Evolutionary conservation across 2,329 filamentous ascomycete species (phyloP).

Genomic region (Penicillium sp.): DNA sequence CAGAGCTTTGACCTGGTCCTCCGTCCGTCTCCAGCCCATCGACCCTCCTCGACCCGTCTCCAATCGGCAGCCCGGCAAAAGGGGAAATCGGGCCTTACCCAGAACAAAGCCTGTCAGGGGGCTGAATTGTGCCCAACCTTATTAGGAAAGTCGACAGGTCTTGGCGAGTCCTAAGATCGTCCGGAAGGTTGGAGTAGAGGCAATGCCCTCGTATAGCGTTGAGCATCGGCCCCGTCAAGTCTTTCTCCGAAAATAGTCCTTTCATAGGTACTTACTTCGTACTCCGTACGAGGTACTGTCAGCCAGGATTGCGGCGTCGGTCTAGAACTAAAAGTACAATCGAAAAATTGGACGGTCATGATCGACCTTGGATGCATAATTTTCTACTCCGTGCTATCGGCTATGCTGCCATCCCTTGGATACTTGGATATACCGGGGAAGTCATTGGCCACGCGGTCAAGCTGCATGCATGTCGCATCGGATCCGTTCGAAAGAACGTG

Average conservation of each 20-base stretch:
- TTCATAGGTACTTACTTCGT: no score
- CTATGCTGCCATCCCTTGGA: conserved; percentile 9
- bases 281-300: no score
- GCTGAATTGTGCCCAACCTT: background rate
- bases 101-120: background rate
- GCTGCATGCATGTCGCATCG: conserved; percentile 6
- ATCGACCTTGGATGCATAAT: no score
- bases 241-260: background rate
- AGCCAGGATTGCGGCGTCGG: conserved; percentile 3
- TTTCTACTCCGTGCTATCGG: no score
- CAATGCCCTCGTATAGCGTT: no score
- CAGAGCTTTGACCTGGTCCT: conserved; percentile 12
- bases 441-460: conserved; percentile 11
- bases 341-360: no score
- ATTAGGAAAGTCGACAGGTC: conserved; percentile 3
- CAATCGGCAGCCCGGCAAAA: conserved; percentile 15
- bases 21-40: conserved; percentile 6
- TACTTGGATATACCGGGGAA: conserved; percentile 14
- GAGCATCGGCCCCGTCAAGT: no score
- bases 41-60: conserved; percentile 2
- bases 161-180: no score
- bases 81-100: conserved; percentile 9
- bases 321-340: no score
- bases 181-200: no score
- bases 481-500: background rate